Base-by-base conservation (phyloP, 192 early-diverging fungal genomes). In the Coemansia sp. region DNA sequence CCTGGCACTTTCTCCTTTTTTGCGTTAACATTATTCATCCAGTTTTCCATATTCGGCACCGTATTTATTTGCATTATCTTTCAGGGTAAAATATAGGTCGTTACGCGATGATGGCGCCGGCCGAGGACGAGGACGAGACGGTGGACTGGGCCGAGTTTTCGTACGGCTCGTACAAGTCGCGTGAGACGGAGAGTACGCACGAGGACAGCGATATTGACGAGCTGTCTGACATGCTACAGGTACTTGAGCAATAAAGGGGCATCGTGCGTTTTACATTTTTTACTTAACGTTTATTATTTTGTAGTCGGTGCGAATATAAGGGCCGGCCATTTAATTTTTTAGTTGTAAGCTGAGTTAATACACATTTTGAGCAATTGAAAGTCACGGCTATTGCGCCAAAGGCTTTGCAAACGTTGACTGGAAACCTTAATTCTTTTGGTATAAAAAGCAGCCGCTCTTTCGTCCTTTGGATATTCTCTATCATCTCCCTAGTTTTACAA, bases 71-170 rank as follows among this genome's bases (percentile, higher is more conserved):
- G 25, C 24, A 65, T 59, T 60, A 39, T 64, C 53, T 25, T 37
- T 47, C 23, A 19, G 27, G 19, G 14, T 51, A 4, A n/a, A 4
- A n/a, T 54, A 32, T 55, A 55, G 53, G 53, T 32, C 27, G 29
- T 12, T 15, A 55, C 9, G 17, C 64, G 51, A 74, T 69, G 73
- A 75, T 75, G 73, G 67, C 67, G 24, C 73, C 67, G 23, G 63
- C 67, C 2, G 73, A 62, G 1, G 73, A 75, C 35, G 72, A 73
- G 23, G 72, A 75, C 63, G 72, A 75, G 32, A 50, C 57, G 0
- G 60, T 66, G 2, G 58, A 64, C 41, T 74, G 72, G 72, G 65
- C 62, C 0, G 72, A 65, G 15, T 74, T 64, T 54, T 68, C 72
- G 41, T 65, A 27, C 27, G 27, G 64, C 45, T 68, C 72, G 41